phyloP scores from a whole-genome alignment of 768 basidiomycete species.

The Tubosaeta sp. region DNA sequence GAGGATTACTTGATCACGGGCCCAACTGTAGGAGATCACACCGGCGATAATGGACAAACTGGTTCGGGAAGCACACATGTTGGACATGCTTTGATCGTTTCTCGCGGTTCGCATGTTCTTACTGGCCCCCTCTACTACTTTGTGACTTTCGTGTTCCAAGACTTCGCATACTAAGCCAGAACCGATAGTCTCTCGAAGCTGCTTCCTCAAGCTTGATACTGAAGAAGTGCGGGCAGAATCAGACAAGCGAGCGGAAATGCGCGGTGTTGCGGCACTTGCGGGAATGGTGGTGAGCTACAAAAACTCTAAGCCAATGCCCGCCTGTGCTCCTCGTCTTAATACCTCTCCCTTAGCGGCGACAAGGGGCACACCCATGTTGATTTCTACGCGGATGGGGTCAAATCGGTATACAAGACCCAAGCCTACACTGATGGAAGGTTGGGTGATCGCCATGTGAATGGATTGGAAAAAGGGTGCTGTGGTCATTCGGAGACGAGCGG shows the following conservation, averaged over 20 bases:
- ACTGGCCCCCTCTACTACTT: too few relatives aligned
- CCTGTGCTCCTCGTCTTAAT: slow-evolving; percentile 64
- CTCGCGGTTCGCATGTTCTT: too few relatives aligned
- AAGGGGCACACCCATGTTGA: slow-evolving; percentile 85
- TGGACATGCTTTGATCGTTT: too few relatives aligned
- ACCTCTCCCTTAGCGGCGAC: slow-evolving; percentile 65
- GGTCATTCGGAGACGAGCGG: not conserved
- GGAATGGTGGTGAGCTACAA: too few relatives aligned
- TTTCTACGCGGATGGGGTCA: slow-evolving; percentile 79
- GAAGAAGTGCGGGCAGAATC: not conserved
- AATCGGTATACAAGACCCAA: slow-evolving; percentile 81
- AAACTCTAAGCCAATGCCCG: slow-evolving; percentile 80
- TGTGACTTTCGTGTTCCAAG: too few relatives aligned
- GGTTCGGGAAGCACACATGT: too few relatives aligned
- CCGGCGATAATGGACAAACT: too few relatives aligned
- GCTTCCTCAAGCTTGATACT: not conserved
- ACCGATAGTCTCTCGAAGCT: too few relatives aligned
- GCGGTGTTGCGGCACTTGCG: slow-evolving; percentile 10
- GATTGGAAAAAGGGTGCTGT: slow-evolving; percentile 12
- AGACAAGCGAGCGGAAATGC: not conserved
- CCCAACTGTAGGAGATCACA: too few relatives aligned
- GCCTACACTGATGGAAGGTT: slow-evolving; percentile 71
- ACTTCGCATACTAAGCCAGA: too few relatives aligned
- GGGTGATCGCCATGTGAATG: slow-evolving; percentile 14
- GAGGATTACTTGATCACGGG: too few relatives aligned